Evolutionary conservation across 352 stramenopile species (phyloP), one percentile per base, ranked within the genome.

Genomic region (Pythium aristosporum): DNA sequence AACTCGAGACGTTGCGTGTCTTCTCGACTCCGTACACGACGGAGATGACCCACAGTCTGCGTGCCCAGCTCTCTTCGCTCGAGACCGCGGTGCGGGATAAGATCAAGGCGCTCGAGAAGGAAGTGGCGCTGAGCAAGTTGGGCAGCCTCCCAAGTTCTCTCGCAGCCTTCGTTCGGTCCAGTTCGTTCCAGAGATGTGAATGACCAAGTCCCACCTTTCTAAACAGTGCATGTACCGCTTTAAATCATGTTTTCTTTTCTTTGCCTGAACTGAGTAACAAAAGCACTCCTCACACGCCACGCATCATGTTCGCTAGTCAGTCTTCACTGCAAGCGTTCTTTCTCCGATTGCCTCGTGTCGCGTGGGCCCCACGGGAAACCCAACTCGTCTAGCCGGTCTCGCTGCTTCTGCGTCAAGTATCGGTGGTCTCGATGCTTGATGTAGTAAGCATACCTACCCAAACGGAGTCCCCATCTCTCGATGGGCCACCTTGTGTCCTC

Each of bases 1-100:
- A 89, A 61, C 68, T 96, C 49, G 85, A 96, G 65, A 67, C 69
- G 2, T 74, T 95, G n/a, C 74, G 85, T 57, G 87, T 97, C 54
- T 92, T 95, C 64, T 77, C 87, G 39, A 97, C 97, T 77, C 79
- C 83, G 16, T 94, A 92, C 68, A 96, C 89, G 37, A 94, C 85
- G 13, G 86, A 97, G 57, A 97, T 88, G 21, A 96, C 97, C 61
- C 91, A 96, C 59, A 85, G 76, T 18, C 73, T 96, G 25, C 87
- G 89, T 44, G 86, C 87, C 5, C 80, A 94, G 67, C 95, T 91
- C 69, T 76, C 79, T 16, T 92, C 85, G 42, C 71, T 96, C 15
- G 81, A 94, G 69, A 89, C 63, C 15, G 83, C 85, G 28, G 75
- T 93, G 36, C 81, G 82, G 34, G 85, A 93, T 62, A 88, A 89